Evolutionary conservation across 2,329 filamentous ascomycete species (phyloP).

Genomic region (Paecilomyces formosus): DNA sequence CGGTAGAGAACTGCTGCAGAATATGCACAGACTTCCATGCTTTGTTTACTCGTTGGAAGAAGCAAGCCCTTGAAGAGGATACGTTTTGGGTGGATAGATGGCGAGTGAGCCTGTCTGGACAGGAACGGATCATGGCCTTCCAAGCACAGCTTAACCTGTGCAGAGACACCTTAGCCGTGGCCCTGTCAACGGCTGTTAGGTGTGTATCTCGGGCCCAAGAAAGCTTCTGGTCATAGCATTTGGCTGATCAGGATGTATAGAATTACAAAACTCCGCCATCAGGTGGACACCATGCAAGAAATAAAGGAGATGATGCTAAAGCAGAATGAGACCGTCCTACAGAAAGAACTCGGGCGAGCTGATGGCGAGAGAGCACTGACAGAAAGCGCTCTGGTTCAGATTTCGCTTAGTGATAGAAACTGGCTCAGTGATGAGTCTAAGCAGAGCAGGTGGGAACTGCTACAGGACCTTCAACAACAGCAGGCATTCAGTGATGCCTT

Average conservation of each 20-base stretch:
- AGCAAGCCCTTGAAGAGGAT: not conserved
- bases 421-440: not conserved
- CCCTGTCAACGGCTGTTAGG: not conserved
- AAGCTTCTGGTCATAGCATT: not conserved
- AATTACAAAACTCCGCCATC: not conserved
- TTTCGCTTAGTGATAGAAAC: not conserved
- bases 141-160: slow-evolving; percentile 1
- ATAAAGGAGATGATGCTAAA: slow-evolving; percentile 1
- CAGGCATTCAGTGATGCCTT: not conserved
- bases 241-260: not conserved
- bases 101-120: not conserved
- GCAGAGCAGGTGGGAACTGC: not conserved
- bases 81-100: not conserved
- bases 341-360: not conserved
- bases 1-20: not conserved
- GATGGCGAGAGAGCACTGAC: not conserved
- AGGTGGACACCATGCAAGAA: not conserved
- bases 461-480: not conserved
- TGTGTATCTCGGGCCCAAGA: not conserved
- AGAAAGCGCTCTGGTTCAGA: not conserved
- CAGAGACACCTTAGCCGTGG: not conserved
- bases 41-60: not conserved
- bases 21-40: not conserved
- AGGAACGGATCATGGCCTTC: not conserved
- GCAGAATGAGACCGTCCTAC: not conserved